Evolutionary conservation across 192 early-diverging fungal genomes (phyloP).

Genomic region (Obelidium mucronatum): DNA sequence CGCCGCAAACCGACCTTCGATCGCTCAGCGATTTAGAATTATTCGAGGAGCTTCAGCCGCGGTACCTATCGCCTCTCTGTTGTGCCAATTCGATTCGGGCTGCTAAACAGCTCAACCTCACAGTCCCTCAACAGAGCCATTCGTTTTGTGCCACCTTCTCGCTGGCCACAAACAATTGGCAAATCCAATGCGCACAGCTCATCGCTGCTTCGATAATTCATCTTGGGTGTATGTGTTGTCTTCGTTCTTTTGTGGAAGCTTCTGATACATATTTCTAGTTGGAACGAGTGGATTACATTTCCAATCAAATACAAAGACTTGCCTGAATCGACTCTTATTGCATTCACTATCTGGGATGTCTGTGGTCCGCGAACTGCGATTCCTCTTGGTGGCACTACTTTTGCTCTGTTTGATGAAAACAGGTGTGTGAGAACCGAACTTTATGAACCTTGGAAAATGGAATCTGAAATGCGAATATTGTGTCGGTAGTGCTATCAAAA

Average conservation of each 20-base stretch:
- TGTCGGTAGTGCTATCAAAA: conserved; percentile 73
- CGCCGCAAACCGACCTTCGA: too few species aligned
- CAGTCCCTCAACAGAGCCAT: conserved; percentile 65
- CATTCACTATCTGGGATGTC: conserved; percentile 83
- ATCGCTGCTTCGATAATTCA: conserved; percentile 68
- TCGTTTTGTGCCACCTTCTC: conserved; percentile 70
- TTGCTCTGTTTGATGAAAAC: conserved; percentile 83
- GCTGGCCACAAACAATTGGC: conserved; percentile 75
- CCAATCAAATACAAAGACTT: conserved; percentile 90
- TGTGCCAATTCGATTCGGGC: not conserved
- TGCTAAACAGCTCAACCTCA: not conserved
- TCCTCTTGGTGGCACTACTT: conserved; percentile 78
- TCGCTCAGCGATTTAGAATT: not conserved
- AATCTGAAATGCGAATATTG: too few species aligned
- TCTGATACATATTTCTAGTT: conserved; percentile 57
- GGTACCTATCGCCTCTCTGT: too few species aligned
- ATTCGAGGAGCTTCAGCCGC: not conserved
- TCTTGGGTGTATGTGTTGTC: conserved; percentile 54
- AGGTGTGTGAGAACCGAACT: conserved; percentile 51
- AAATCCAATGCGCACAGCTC: conserved; percentile 69
- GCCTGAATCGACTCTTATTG: conserved; percentile 72
- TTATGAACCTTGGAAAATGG: conserved; percentile 6
- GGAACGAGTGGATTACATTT: conserved; percentile 94
- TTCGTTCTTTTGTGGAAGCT: not conserved
- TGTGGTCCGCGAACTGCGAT: conserved; percentile 75